phyloP scores from a whole-genome alignment of 2,329 filamentous ascomycete genomes.

The Pleoardoris graminearum region DNA sequence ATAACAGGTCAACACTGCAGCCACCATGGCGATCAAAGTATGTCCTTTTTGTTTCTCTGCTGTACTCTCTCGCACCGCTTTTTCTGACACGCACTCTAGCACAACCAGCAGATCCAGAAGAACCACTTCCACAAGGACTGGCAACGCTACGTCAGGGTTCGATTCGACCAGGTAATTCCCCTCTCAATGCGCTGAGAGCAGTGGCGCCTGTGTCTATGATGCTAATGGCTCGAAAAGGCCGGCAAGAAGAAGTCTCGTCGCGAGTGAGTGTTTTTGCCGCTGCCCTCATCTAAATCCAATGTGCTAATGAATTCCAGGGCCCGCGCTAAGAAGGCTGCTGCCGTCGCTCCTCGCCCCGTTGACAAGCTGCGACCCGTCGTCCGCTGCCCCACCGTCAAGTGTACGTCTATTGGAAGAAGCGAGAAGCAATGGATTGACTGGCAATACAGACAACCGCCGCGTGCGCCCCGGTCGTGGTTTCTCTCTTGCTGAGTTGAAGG shows the following conservation, averaged over 20 bases:
- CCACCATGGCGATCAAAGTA: slow-evolving; percentile 84
- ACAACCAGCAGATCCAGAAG: slow-evolving; percentile 98
- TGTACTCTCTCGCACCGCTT: no score
- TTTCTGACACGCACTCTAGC: no score
- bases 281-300: background rate
- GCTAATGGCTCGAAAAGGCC: slow-evolving; percentile 63
- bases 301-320: slow-evolving; percentile 50
- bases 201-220: slow-evolving; percentile 53
- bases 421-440: slow-evolving; percentile 15
- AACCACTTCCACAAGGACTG: slow-evolving; percentile 75
- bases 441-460: slow-evolving; percentile 96
- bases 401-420: slow-evolving; percentile 22
- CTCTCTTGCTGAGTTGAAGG: slow-evolving; percentile 97
- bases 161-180: slow-evolving; percentile 97
- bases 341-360: slow-evolving; percentile 92
- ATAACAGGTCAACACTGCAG: slow-evolving; percentile 37
- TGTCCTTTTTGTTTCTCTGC: no score
- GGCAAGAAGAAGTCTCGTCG: slow-evolving; percentile 94
- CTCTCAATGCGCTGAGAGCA: slow-evolving; percentile 55
- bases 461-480: slow-evolving; percentile 96
- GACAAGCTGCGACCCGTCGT: slow-evolving; percentile 96
- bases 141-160: slow-evolving; percentile 97
- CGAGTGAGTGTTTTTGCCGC: slow-evolving; percentile 45
- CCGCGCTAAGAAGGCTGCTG: slow-evolving; percentile 91
- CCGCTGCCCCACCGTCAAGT: slow-evolving; percentile 95